phyloP scores from a whole-genome alignment of 176 grass and related monocot genomes.

The Otatea glauca region DNA sequence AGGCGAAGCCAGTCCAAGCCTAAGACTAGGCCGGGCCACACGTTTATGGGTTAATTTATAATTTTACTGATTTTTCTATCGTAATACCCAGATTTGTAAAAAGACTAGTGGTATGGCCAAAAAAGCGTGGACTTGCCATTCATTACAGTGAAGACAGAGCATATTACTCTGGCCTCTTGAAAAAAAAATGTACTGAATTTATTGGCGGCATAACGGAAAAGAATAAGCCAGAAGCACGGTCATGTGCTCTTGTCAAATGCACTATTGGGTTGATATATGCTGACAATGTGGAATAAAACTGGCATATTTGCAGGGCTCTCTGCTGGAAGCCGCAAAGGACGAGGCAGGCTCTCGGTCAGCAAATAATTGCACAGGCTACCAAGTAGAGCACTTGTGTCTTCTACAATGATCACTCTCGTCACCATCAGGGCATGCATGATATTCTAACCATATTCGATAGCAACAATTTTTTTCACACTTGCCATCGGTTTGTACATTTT shows the following conservation, averaged over 20 bases:
- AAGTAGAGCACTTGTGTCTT: constrained; percentile 57
- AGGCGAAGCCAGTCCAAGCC: too few relatives aligned
- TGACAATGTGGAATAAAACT: constrained; percentile 41
- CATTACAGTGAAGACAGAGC: too few relatives aligned
- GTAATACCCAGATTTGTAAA: too few relatives aligned
- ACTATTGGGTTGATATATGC: constrained; percentile 37
- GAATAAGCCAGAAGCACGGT: neutral
- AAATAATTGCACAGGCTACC: constrained; percentile 76
- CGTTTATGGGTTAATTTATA: too few relatives aligned
- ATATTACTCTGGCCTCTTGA: too few relatives aligned
- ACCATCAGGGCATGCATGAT: neutral
- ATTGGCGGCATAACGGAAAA: neutral
- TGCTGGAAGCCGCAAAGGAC: constrained; percentile 57
- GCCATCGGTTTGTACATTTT: neutral
- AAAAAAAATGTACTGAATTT: neutral
- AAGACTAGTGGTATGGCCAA: too few relatives aligned
- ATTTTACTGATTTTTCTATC: too few relatives aligned
- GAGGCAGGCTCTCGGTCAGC: constrained; percentile 66
- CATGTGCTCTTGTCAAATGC: constrained; percentile 49
- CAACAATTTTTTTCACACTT: neutral
- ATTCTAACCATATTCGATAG: neutral
- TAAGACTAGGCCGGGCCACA: too few relatives aligned
- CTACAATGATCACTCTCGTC: constrained; percentile 42
- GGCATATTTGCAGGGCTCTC: constrained; percentile 47
- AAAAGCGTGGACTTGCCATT: too few relatives aligned